These are phyloP conservation scores for Thozetella sp. DNA, from an alignment of 495 filamentous ascomycete species.

Conservation along the genomic window DNA sequence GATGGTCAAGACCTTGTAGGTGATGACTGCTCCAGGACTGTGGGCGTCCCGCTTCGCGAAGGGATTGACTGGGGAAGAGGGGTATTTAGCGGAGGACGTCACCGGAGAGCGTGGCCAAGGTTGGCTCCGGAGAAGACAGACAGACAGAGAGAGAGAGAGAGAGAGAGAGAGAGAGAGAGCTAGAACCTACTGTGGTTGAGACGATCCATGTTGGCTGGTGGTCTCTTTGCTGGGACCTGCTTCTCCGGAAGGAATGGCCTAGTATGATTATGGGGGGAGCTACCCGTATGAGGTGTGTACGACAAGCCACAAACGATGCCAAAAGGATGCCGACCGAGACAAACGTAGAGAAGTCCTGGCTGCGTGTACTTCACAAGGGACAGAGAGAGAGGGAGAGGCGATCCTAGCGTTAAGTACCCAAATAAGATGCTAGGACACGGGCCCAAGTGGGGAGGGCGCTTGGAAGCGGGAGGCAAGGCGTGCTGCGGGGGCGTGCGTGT, in stretches of 20 bases:
- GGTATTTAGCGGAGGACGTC: neutral
- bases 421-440: no score
- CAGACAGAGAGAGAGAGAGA: neutral
- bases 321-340: no score
- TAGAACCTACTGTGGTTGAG: slow-evolving; percentile 36
- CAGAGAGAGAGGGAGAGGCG: no score
- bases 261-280: no score
- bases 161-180: no score
- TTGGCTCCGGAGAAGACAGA: slow-evolving; percentile 5
- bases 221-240: neutral
- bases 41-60: slow-evolving; percentile 68
- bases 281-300: no score
- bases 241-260: no score
- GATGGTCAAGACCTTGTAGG: slow-evolving; percentile 68
- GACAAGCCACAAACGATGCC: no score
- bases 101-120: slow-evolving; percentile 6
- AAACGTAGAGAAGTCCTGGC: no score
- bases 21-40: slow-evolving; percentile 42
- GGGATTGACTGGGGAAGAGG: slow-evolving; percentile 56
- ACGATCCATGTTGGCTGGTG: slow-evolving; percentile 36
- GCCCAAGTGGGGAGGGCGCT: no score
- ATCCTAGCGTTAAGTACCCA: no score
- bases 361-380: no score
- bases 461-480: neutral
- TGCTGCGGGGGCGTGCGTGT: neutral